These are phyloP conservation scores for Volvox carteri DNA, from an alignment of 163 green algal genomes.

Conservation along the genomic window DNA sequence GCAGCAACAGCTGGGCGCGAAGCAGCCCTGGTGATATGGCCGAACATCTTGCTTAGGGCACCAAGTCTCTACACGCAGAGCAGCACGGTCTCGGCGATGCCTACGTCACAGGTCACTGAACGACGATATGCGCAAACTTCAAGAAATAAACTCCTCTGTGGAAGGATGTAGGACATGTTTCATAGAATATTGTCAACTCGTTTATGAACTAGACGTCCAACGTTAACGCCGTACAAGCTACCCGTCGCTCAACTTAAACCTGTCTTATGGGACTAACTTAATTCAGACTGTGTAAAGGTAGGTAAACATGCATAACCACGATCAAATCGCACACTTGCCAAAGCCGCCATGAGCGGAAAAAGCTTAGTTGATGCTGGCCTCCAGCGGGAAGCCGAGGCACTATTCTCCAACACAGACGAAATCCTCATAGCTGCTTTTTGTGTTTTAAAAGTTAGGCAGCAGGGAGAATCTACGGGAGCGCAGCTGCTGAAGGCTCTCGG, in stretches of 20 bases:
- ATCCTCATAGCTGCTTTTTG: conserved; percentile 53
- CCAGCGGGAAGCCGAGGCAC: conserved; percentile 27
- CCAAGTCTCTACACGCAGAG: not conserved
- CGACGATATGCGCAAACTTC: too few relatives aligned
- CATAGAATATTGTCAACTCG: too few relatives aligned
- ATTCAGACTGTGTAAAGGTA: too few relatives aligned
- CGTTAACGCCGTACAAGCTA: too few relatives aligned
- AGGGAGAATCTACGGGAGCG: conserved; percentile 46
- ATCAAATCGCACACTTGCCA: not conserved
- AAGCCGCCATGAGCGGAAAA: conserved; percentile 27
- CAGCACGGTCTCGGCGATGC: not conserved
- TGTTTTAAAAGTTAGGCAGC: conserved; percentile 55
- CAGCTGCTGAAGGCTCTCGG: conserved; percentile 59
- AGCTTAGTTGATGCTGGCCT: conserved; percentile 7
- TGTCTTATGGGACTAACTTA: too few relatives aligned
- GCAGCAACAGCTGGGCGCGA: conserved; percentile 13
- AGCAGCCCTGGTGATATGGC: not conserved
- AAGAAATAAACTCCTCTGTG: too few relatives aligned
- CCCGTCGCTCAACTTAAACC: too few relatives aligned
- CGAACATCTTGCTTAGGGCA: conserved; percentile 19
- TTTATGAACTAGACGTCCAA: too few relatives aligned
- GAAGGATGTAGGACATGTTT: too few relatives aligned
- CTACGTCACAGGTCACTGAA: too few relatives aligned
- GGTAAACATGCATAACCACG: not conserved
- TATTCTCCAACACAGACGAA: conserved; percentile 43